Evolutionary conservation across 768 basidiomycete genomes (phyloP).

Genomic region (Phaeotremella fagi): DNA sequence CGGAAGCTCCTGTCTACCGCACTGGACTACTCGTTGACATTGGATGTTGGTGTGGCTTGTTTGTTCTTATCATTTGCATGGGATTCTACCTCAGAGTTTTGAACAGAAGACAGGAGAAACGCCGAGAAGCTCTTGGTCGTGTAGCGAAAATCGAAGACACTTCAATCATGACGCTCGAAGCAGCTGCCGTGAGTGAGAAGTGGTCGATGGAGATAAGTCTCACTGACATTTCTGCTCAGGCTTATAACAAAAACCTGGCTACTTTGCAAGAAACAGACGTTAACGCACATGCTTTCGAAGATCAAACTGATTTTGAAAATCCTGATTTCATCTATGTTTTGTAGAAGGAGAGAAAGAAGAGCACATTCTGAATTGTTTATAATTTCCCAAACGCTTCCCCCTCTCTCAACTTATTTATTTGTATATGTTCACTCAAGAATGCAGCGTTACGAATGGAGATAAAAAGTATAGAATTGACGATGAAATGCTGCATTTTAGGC

Average conservation of each 20-base stretch:
- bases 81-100: conserved; percentile 49
- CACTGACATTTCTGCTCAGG: conserved; percentile 1
- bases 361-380: no score
- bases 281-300: conserved; percentile 26
- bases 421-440: no score
- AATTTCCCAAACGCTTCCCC: no score
- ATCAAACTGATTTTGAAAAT: conserved; percentile 38
- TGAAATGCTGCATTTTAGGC: no score
- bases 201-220: background rate
- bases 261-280: conserved; percentile 4
- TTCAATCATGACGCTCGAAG: conserved; percentile 43
- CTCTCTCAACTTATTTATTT: no score
- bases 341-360: background rate
- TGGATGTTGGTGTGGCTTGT: conserved; percentile 51
- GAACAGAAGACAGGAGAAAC: conserved; percentile 50
- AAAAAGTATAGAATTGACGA: no score
- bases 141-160: conserved; percentile 48
- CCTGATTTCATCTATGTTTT: conserved; percentile 22
- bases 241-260: conserved; percentile 13
- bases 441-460: no score
- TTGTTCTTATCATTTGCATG: conserved; percentile 49
- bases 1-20: conserved; percentile 43
- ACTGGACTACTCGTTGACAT: conserved; percentile 51
- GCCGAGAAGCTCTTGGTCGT: conserved; percentile 49
- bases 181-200: conserved; percentile 14